phyloP scores from a whole-genome alignment of 495 filamentous ascomycete species.

The Haplographium delicatum region DNA sequence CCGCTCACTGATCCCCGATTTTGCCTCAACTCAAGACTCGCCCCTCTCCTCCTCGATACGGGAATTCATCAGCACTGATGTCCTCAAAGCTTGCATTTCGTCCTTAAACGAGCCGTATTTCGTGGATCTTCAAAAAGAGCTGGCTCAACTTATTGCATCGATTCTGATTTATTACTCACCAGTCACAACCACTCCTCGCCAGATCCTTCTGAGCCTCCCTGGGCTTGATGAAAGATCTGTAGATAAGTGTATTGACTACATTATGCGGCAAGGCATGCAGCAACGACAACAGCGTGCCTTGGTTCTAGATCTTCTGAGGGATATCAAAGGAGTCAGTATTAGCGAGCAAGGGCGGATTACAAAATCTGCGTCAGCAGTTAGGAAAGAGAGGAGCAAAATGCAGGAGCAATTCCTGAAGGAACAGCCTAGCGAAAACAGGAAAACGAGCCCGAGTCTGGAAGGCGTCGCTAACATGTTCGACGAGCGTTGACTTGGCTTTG shows the following conservation, averaged over 20 bases:
- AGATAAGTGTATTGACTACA: conserved; percentile 52
- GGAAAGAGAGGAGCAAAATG: conserved; percentile 46
- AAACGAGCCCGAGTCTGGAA: conserved; percentile 34
- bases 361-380: conserved; percentile 32
- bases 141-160: conserved; percentile 79
- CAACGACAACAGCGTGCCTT: conserved; percentile 73
- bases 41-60: conserved; percentile 56
- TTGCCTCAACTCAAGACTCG: conserved; percentile 35
- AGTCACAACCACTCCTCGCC: conserved; percentile 52
- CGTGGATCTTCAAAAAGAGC: conserved; percentile 90
- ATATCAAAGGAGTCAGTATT: conserved; percentile 82
- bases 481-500: conserved; percentile 14
- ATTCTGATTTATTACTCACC: conserved; percentile 71
- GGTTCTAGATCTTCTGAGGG: conserved; percentile 80
- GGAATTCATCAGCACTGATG: conserved; percentile 84
- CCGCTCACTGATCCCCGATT: conserved; percentile 76
- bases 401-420: conserved; percentile 51
- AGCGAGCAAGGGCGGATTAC: conserved; percentile 84
- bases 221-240: conserved; percentile 52
- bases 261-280: conserved; percentile 43
- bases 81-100: conserved; percentile 75
- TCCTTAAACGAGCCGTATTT: conserved; percentile 94
- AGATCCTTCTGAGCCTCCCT: conserved; percentile 49
- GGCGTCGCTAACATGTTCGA: conserved; percentile 39
- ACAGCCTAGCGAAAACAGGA: conserved; percentile 6